Evolutionary conservation across 306 rosid species (phyloP).

Genomic region (Lathyrus sativus): DNA sequence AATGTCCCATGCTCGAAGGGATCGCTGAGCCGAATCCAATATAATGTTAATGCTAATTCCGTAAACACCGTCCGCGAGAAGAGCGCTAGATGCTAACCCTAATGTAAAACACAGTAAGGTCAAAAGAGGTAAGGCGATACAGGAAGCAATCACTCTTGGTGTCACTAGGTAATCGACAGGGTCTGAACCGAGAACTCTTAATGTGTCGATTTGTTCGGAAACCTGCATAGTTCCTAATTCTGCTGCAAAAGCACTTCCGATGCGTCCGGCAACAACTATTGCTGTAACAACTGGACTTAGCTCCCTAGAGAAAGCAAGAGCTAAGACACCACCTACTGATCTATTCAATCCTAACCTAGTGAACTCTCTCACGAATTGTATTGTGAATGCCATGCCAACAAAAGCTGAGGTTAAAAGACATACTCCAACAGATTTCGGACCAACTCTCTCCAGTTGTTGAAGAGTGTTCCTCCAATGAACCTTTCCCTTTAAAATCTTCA

Average conservation of each 20-base stretch:
- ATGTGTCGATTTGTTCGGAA: constrained; percentile 89
- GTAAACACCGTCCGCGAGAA: constrained; percentile 79
- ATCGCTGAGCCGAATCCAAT: constrained; percentile 83
- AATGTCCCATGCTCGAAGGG: constrained; percentile 86
- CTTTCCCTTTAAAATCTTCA: constrained; percentile 70
- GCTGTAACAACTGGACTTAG: constrained; percentile 93
- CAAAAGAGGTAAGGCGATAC: constrained; percentile 78
- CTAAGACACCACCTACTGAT: constrained; percentile 94
- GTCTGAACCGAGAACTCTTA: constrained; percentile 88
- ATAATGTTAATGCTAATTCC: constrained; percentile 92
- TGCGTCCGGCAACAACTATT: constrained; percentile 89
- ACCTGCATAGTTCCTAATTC: constrained; percentile 99
- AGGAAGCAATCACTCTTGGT: constrained; percentile 84
- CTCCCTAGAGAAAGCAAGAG: constrained; percentile 95
- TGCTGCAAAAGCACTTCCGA: constrained; percentile 97
- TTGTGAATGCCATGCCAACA: constrained; percentile 97
- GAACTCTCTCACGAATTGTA: constrained; percentile 95
- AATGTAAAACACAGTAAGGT: constrained; percentile 84
- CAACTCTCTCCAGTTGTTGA: constrained; percentile 89
- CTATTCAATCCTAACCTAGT: constrained; percentile 88
- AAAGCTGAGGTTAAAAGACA: constrained; percentile 91
- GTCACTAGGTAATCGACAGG: constrained; percentile 94
- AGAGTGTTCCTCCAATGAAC: constrained; percentile 90
- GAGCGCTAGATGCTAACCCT: constrained; percentile 91
- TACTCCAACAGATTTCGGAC: constrained; percentile 90